phyloP scores from a whole-genome alignment of 495 filamentous ascomycete genomes.

The Lasiosphaeria hispida region DNA sequence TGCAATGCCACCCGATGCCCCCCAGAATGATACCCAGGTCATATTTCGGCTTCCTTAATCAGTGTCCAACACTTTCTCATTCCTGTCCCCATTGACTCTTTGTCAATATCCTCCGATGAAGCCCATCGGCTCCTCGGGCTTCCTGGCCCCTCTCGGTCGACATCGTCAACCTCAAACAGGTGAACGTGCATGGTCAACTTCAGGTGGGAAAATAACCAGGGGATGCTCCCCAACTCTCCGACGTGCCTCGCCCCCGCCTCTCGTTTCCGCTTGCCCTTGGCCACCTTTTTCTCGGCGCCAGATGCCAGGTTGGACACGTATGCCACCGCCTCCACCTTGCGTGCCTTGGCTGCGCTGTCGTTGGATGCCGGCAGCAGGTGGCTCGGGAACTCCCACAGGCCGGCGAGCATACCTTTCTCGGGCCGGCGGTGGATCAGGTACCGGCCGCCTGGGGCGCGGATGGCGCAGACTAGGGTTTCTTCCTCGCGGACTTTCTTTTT shows the following conservation, averaged over 20 bases:
- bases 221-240: slow-evolving; percentile 39
- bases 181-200: slow-evolving; percentile 49
- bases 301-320: slow-evolving; percentile 23
- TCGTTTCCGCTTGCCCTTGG: not conserved
- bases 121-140: slow-evolving; percentile 31
- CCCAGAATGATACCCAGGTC: not conserved
- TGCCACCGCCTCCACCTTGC: slow-evolving; percentile 23
- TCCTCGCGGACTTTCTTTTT: slow-evolving; percentile 46
- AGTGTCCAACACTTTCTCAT: slow-evolving; percentile 50
- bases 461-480: slow-evolving; percentile 43
- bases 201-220: slow-evolving; percentile 48
- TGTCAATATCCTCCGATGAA: slow-evolving; percentile 28
- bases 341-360: slow-evolving; percentile 21
- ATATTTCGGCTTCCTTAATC: slow-evolving; percentile 8
- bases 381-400: slow-evolving; percentile 49
- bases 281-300: not conserved
- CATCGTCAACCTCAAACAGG: slow-evolving; percentile 32
- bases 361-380: slow-evolving; percentile 25
- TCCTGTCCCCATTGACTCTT: slow-evolving; percentile 47
- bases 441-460: slow-evolving; percentile 32
- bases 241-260: slow-evolving; percentile 17
- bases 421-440: slow-evolving; percentile 44
- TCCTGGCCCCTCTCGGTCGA: not conserved
- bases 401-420: slow-evolving; percentile 42
- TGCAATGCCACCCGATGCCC: too few species aligned